Base-by-base conservation (phyloP, 2,329 filamentous ascomycete genomes). In the Scytalidium lignicola region DNA sequence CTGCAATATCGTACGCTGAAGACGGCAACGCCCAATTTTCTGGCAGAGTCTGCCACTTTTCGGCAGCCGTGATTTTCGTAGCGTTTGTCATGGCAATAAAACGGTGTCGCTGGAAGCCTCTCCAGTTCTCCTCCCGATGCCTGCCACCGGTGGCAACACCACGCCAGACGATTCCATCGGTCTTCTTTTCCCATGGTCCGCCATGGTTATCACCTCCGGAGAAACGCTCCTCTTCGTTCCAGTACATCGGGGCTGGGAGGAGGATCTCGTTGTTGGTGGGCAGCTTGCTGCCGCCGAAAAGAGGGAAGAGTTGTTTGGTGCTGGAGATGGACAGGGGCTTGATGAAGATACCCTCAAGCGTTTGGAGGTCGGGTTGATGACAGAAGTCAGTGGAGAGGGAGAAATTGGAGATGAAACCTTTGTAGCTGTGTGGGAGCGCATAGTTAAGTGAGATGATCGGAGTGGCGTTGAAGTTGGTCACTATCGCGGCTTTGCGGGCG, bases 181-280 rank as follows among this genome's bases (percentile, higher is more conserved):
- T 67, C 66, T 87, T 87, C 19, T 72, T 58, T 1, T 68, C 61
- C 83, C 84, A 86, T 2, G 69, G 62, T 2, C 73, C 67, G 32
- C 83, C 82, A 51, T 79, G 76, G n/a, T 69, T 64, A 19, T 71
- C 65, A 43, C 77, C 75, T 44, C 82, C 82, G 2, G 75, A 75
- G 62, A 84, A 85, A 42, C 78, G 74, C n/a, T 74, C 70, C 55
- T 84, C 78, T 9, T 75, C 67, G 61, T 74, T 74, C 56, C 82
- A 76, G 61, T 87, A 86, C 77, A 82, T 82, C 54, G 77, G 79
- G 2, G 79, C 79, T 1, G 81, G 81, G 51, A 84, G 79, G 40
- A 84, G 67, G 49, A 84, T 82, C 57, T 85, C 81, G 54, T 81
- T 83, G 59, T 84, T 84, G 48, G 79, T 73, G 15, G 73, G 74